Base-by-base conservation (phyloP, 2,329 filamentous ascomycete genomes). In the Parasarocladium wereldwijsianum region DNA sequence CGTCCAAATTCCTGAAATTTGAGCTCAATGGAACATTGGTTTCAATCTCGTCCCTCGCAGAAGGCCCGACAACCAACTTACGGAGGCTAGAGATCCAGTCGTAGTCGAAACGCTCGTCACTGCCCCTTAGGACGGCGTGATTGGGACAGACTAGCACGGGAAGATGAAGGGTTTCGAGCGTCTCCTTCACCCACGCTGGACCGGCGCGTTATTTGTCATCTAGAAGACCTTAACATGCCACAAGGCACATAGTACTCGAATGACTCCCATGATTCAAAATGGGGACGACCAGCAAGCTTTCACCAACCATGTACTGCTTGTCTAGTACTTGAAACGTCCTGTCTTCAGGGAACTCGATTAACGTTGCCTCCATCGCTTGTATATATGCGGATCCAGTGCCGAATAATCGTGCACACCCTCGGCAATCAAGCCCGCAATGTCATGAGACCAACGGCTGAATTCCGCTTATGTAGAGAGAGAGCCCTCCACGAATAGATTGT, bases 331-430 rank as follows among this genome's bases (percentile, higher is more conserved):
- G 82, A 0, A 67, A 58, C 5, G 70, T 79, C n/a, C 66, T 63
- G 41, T 84, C 78, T 3, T 72, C 62, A 2, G 75, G 76, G 42
- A 81, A 83, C 50, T 83, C 77, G 18, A 82, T 56, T 34, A 73
- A 71, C 47, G 77, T 64, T 13, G 77, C 66, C 21, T 75, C 77
- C 77, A 83, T 28, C 77, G 70, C 54, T 82, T 83, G 52, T 83
- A 83, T 41, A 83, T 67, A 56, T 70, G 74, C 0, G 70, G 72
- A 3, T 62, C 64, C 4, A 77, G 76, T 4, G 54, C 64, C n/a
- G n/a, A n/a, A n/a, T n/a, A n/a, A n/a, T n/a, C n/a, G n/a, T n/a
- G n/a, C n/a, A n/a, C n/a, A 3, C 77, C 77, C 44, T 83, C 77
- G n/a, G n/a, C n/a, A n/a, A n/a, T n/a, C 40, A 83, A 80, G 1